These are phyloP conservation scores for Coemansia sp. DNA, from an alignment of 192 early-diverging fungal genomes.

Conservation along the genomic window DNA sequence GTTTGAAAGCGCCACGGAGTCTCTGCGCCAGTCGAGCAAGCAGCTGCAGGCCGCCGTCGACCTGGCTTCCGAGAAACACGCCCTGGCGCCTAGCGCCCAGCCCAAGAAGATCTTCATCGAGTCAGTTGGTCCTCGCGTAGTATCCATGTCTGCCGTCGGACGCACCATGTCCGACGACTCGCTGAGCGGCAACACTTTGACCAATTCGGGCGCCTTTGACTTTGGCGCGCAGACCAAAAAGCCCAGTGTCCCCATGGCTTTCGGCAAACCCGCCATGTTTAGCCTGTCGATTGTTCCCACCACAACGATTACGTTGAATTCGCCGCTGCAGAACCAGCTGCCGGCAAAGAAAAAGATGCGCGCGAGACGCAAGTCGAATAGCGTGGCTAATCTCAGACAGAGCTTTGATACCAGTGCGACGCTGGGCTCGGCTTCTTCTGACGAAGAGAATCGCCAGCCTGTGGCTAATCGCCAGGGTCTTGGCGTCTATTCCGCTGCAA, in stretches of 20 bases:
- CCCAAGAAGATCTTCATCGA: slow-evolving; percentile 40
- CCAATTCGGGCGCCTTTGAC: slow-evolving; percentile 13
- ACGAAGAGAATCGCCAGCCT: slow-evolving; percentile 3
- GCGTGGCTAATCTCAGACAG: slow-evolving; percentile 30
- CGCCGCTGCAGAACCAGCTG: background rate
- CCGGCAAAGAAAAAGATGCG: slow-evolving; percentile 46
- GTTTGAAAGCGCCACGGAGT: slow-evolving; percentile 29
- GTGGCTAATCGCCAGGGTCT: background rate
- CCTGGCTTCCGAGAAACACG: slow-evolving; percentile 20
- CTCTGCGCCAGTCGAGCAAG: slow-evolving; percentile 29
- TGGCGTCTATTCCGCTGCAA: background rate
- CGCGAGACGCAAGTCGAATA: slow-evolving; percentile 37
- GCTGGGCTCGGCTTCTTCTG: slow-evolving; percentile 3
- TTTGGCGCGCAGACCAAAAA: slow-evolving; percentile 9
- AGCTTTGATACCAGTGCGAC: slow-evolving; percentile 10
- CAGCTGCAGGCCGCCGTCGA: slow-evolving; percentile 28
- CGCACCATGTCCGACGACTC: slow-evolving; percentile 12
- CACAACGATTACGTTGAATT: background rate
- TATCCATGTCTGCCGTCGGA: slow-evolving; percentile 9
- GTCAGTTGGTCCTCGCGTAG: slow-evolving; percentile 16
- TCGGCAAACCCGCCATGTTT: slow-evolving; percentile 45
- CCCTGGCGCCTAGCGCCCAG: slow-evolving; percentile 24
- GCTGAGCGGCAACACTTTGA: slow-evolving; percentile 39
- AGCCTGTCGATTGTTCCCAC: slow-evolving; percentile 22
- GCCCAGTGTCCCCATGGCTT: slow-evolving; percentile 31